Evolutionary conservation across 2,329 filamentous ascomycete species (phyloP), one percentile per base, ranked within the genome.

Genomic region (Colletotrichum scovillei): DNA sequence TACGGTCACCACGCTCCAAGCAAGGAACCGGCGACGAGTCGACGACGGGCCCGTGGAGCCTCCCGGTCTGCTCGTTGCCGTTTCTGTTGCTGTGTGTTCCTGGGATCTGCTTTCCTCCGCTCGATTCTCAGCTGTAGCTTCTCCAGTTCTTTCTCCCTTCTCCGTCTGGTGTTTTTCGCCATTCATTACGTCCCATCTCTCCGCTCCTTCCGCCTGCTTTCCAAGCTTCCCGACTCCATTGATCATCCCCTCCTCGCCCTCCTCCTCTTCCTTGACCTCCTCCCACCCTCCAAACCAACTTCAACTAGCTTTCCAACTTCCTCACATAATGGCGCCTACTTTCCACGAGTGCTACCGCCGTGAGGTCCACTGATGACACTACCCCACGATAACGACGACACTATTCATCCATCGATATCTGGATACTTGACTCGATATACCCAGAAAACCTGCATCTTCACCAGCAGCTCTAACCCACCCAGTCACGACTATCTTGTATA

Each of bases 131-230:
- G 42, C 42, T 32, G 14, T 16, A 11, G 7, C n/a, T 38, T 53
- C 63, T 65, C 63, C 63, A 65, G 49, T 56, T 65, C 63, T 65
- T 65, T 66, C 62, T 59, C 42, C 28, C 53, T 26, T 42, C 53
- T 35, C 56, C 22, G 42, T 59, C 38, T n/a, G 26, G n/a, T n/a
- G 12, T 55, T 60, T 65, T 70, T 65, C 59, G 70, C 60, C 59
- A 70, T 70, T 70, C 66, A 64, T 64, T 64, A 69, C 65, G 65
- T 69, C 42, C 66, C 42, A 22, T 70, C 67, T 62, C 59, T 73
- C 70, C 70, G 67, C 70, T 24, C 24, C 67, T 73, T 70, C 70
- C 70, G 70, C 59, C 66, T 49, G 66, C 60, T 64, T 69, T 67
- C n/a, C n/a, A 32, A 64, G 38, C 58, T 64, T 49, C 42, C 60